Conservation (phyloP, 176 grass and related monocot genomes). For the Musa itinerans region DNA sequence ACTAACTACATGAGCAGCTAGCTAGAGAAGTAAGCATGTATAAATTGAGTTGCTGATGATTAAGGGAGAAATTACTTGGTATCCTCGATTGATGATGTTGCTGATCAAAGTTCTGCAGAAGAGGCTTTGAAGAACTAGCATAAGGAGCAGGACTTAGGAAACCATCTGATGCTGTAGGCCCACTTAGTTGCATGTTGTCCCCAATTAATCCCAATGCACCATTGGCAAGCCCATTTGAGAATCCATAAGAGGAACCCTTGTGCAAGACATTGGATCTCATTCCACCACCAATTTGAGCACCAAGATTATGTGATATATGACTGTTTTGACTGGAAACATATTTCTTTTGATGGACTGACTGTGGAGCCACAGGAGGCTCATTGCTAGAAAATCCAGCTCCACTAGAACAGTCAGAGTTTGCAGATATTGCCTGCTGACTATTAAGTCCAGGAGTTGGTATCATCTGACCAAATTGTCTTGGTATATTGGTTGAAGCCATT, state of each 20-base stretch:
- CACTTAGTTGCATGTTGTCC: constrained; percentile 54
- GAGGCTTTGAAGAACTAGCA: constrained; percentile 56
- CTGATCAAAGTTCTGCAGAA: constrained; percentile 59
- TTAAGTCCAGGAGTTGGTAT: constrained; percentile 90
- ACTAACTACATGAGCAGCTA: constrained; percentile 8
- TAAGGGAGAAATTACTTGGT: constrained; percentile 45
- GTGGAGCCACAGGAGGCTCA: constrained; percentile 45
- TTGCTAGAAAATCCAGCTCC: constrained; percentile 64
- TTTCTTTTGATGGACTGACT: constrained; percentile 65
- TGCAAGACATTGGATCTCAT: constrained; percentile 61
- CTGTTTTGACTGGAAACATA: constrained; percentile 51
- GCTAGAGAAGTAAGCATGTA: constrained; percentile 19
- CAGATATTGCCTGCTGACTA: constrained; percentile 45
- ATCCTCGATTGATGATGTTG: constrained; percentile 68
- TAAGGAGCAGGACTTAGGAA: constrained; percentile 56
- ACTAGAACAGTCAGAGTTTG: constrained; percentile 66
- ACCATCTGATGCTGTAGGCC: constrained; percentile 43
- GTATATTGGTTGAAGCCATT: constrained; percentile 45
- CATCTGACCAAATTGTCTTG: constrained; percentile 70
- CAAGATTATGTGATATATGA: constrained; percentile 45
- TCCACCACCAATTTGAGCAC: constrained; percentile 48
- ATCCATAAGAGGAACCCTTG: constrained; percentile 57
- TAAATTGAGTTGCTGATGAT: neutral
- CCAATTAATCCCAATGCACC: constrained; percentile 62
- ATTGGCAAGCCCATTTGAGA: constrained; percentile 67